These are phyloP conservation scores for Macroventuria anomochaeta DNA, from an alignment of 2,329 filamentous ascomycete species.

Conservation along the genomic window DNA sequence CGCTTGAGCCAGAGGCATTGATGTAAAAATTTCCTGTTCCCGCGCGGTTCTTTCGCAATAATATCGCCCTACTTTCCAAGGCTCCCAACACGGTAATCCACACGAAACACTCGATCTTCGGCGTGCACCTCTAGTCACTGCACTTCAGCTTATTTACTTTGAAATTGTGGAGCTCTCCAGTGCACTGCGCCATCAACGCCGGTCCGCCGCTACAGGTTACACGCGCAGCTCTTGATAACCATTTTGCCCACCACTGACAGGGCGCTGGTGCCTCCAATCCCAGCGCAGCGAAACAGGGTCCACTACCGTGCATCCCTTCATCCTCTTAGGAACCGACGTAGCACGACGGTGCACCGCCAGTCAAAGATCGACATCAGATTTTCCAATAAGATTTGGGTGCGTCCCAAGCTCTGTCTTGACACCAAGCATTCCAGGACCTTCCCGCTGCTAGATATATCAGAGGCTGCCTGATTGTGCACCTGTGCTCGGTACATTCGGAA, in stretches of 20 bases:
- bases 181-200: conserved; percentile 29
- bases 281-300: conserved; percentile 37
- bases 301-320: conserved; percentile 30
- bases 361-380: conserved; percentile 43
- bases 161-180: conserved; percentile 27
- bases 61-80: conserved; percentile 6
- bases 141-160: conserved; percentile 32
- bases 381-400: conserved; percentile 40
- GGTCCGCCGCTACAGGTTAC: conserved; percentile 38
- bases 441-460: conserved; percentile 42
- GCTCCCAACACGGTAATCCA: conserved; percentile 12
- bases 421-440: conserved; percentile 41
- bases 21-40: conserved; percentile 12
- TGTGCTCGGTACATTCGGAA: conserved; percentile 19
- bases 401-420: conserved; percentile 29
- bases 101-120: conserved; percentile 12
- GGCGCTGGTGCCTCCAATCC: conserved; percentile 20
- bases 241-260: conserved; percentile 28
- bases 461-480: conserved; percentile 33
- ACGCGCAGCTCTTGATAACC: conserved; percentile 27
- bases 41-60: background rate
- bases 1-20: background rate
- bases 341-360: conserved; percentile 33
- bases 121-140: conserved; percentile 19
- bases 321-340: conserved; percentile 33